Evolutionary conservation across 23 red algal species (phyloP).

Genomic region (Chondrus crispus): DNA sequence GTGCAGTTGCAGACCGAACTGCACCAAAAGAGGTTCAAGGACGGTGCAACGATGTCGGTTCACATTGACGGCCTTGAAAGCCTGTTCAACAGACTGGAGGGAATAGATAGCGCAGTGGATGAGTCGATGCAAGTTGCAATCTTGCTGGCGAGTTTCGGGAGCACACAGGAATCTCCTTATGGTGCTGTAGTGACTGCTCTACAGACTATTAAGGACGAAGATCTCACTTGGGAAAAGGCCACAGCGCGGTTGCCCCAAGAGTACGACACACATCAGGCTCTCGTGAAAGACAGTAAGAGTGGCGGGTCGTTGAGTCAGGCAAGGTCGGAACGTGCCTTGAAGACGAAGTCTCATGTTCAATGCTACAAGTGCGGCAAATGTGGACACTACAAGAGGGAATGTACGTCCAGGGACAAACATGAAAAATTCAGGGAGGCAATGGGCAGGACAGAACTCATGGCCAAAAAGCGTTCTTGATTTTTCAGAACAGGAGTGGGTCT

Average conservation of each 20-base stretch:
- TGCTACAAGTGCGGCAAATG: neutral
- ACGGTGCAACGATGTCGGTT: neutral
- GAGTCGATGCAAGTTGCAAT: slow-evolving; percentile 36
- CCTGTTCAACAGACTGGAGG: neutral
- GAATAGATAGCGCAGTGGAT: neutral
- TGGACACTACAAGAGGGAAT: neutral
- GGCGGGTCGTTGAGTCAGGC: too few relatives aligned
- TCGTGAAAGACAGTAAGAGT: neutral
- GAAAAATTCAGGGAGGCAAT: neutral
- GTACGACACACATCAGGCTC: neutral
- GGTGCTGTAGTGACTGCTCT: neutral
- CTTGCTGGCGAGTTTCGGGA: neutral
- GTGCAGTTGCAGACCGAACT: neutral
- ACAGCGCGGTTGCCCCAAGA: neutral
- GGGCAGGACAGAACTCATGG: neutral
- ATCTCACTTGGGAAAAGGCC: slow-evolving; percentile 6
- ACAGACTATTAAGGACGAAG: neutral
- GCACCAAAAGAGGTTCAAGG: neutral
- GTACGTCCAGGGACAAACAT: neutral
- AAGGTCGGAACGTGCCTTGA: neutral
- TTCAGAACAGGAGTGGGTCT: neutral
- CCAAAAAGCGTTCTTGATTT: neutral
- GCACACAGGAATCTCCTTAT: neutral
- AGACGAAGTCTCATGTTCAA: slow-evolving; percentile 14
- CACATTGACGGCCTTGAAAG: slow-evolving; percentile 4